Percentiles rank a stretch among this genome's conserved stretches.
Conservation (phyloP, 192 early-diverging fungal species). For the Radiomyces spectabilis region DNA sequence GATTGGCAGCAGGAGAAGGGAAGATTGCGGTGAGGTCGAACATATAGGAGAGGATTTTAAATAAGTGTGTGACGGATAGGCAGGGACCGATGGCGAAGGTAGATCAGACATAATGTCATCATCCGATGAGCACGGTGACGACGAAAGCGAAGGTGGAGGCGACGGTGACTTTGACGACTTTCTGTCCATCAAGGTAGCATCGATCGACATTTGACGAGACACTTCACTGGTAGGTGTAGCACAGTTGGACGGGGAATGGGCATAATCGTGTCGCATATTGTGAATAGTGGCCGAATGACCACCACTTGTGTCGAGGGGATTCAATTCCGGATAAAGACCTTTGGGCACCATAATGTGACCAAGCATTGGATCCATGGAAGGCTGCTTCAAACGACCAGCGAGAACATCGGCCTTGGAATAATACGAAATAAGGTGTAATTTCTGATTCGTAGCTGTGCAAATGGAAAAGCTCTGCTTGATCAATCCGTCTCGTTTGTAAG, state of each 20-base stretch:
- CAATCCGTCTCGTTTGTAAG: slow-evolving; percentile 73
- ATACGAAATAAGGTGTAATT: slow-evolving; percentile 85
- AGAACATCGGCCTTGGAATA: slow-evolving; percentile 74
- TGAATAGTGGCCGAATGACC: slow-evolving; percentile 21
- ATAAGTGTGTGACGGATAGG: neutral
- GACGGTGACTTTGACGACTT: slow-evolving; percentile 1
- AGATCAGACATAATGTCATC: slow-evolving; percentile 21
- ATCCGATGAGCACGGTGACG: slow-evolving; percentile 28
- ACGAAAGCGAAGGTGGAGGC: slow-evolving; percentile 27
- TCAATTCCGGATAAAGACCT: slow-evolving; percentile 81
- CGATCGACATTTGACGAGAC: slow-evolving; percentile 1
- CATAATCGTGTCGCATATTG: slow-evolving; percentile 8
- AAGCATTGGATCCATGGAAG: slow-evolving; percentile 56
- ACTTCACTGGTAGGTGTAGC: neutral
- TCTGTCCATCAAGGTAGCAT: neutral
- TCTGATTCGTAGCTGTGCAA: slow-evolving; percentile 67
- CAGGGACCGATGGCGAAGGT: no score
- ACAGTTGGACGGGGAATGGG: slow-evolving; percentile 3
- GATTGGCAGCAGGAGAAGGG: no score
- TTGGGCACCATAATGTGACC: slow-evolving; percentile 61
- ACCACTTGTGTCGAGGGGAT: slow-evolving; percentile 17
- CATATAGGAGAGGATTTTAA: neutral
- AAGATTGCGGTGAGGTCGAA: no score
- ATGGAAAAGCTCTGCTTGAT: slow-evolving; percentile 87
- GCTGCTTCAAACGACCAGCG: slow-evolving; percentile 54